Evolutionary conservation across 371 early-diverging fungal genomes (phyloP).

Genomic region (Mucor irregularis): DNA sequence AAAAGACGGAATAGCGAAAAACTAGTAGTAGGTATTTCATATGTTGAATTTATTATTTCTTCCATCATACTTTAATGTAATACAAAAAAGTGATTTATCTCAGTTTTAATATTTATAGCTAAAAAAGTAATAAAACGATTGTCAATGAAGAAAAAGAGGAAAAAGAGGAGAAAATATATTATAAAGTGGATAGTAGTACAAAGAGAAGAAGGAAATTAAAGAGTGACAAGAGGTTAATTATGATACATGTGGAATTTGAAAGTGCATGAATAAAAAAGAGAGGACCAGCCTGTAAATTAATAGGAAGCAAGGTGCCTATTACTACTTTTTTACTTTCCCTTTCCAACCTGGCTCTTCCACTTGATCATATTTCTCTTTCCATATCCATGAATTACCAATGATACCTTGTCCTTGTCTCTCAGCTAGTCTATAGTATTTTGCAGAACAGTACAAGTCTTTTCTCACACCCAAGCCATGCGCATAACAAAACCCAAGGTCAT

Average conservation of each 20-base stretch:
- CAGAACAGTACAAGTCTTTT: constrained; percentile 76
- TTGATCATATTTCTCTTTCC: constrained; percentile 77
- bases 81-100: neutral
- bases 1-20: too few relatives aligned
- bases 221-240: too few relatives aligned
- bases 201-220: neutral
- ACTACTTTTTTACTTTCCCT: constrained; percentile 6
- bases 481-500: constrained; percentile 81
- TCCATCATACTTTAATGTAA: constrained; percentile 1
- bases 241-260: too few relatives aligned
- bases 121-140: too few relatives aligned
- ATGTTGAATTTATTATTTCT: too few relatives aligned
- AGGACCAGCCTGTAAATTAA: neutral
- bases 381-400: constrained; percentile 94
- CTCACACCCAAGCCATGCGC: constrained; percentile 82
- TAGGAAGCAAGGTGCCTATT: too few relatives aligned
- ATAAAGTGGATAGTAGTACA: neutral
- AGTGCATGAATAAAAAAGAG: constrained; percentile 4
- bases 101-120: neutral
- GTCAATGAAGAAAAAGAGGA: neutral
- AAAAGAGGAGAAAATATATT: neutral
- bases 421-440: constrained; percentile 86
- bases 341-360: constrained; percentile 19
- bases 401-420: constrained; percentile 77
- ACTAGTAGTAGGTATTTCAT: too few relatives aligned